Evolutionary conservation across 2,329 filamentous ascomycete species (phyloP), one percentile per base, ranked within the genome.

Genomic region (Colletotrichum musae): DNA sequence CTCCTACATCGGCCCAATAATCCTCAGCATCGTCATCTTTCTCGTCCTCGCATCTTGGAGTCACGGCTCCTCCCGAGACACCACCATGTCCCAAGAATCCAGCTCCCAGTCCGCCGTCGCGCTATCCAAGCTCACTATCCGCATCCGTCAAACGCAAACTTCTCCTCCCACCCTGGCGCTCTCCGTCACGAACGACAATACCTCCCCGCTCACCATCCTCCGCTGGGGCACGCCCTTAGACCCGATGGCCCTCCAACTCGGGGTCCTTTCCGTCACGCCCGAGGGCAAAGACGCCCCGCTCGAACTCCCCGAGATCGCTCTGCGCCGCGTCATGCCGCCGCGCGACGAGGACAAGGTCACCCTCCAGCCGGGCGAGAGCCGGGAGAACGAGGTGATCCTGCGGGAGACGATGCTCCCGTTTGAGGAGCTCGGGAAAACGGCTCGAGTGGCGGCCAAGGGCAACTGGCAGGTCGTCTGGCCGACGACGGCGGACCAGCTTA

Each of bases 151-250:
- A 41, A 77, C 79, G 16, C 74, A 73, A 58, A 68, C 74, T 26
- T 78, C 79, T 53, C 79, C 82, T 18, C 78, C 78, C 4, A 77
- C 78, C 5, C 70, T 85, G 32, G 76, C 75, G 10, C 73, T 82
- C 48, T 76, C 74, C 2, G 79, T 85, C 48, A 82, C 78, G 54
- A 85, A 86, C 76, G 79, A 76, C 12, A 77, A 81, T 62, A 71
- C 76, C 2, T 64, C 72, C 5, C 74, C 82, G 1, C 76, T 85
- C 61, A 85, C 82, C 1, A 72, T 86, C 24, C 78, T 86, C 43
- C 75, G 73, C 4, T 86, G 84, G 77, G 76, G 81, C 57, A 83
- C 83, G 0, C 84, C 84, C n/a, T 76, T 86, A n/a, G 84, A 86
- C 71, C 75, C 77, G 0, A 59, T 83, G 16, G 83, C 80, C 0